These are phyloP conservation scores for Yarrowia osloensis DNA, from an alignment of 805 yeast species.

Conservation along the genomic window DNA sequence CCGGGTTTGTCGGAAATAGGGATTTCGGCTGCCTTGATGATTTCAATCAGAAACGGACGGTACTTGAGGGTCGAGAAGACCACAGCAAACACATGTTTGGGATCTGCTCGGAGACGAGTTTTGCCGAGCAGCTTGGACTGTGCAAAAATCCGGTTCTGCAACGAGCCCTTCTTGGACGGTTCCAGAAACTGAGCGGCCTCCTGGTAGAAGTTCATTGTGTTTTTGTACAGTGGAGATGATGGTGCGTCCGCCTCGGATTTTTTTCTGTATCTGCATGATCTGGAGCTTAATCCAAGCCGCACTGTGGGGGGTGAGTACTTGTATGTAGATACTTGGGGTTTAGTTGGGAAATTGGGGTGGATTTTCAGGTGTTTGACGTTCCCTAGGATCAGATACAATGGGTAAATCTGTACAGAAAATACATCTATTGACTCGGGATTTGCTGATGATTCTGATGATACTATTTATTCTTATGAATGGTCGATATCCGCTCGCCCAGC, in stretches of 20 bases:
- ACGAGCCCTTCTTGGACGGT: slow-evolving; percentile 52
- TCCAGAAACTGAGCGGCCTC: slow-evolving; percentile 50
- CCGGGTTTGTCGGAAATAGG: slow-evolving; percentile 51
- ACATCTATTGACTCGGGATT: too few species aligned
- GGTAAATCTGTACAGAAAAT: too few species aligned
- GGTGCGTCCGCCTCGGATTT: neutral
- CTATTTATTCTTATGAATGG: too few species aligned
- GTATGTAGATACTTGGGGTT: too few species aligned
- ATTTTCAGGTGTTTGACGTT: too few species aligned
- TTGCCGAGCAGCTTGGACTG: slow-evolving; percentile 41
- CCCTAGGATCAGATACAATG: too few species aligned
- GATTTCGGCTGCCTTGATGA: slow-evolving; percentile 70
- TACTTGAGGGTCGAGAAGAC: slow-evolving; percentile 76
- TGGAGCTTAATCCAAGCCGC: slow-evolving; percentile 12
- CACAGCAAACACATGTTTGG: slow-evolving; percentile 84
- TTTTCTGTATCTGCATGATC: slow-evolving; percentile 8
- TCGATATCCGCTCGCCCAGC: too few species aligned
- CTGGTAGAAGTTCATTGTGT: slow-evolving; percentile 40
- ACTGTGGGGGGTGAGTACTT: too few species aligned
- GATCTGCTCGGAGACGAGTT: slow-evolving; percentile 59
- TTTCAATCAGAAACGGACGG: slow-evolving; percentile 59
- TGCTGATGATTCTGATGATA: too few species aligned
- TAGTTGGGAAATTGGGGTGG: too few species aligned
- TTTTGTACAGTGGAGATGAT: neutral
- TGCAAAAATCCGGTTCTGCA: slow-evolving; percentile 56